Evolutionary conservation across 225 moss, liverwort and hornwort species (phyloP).

Genomic region (Physcomitrium patens): DNA sequence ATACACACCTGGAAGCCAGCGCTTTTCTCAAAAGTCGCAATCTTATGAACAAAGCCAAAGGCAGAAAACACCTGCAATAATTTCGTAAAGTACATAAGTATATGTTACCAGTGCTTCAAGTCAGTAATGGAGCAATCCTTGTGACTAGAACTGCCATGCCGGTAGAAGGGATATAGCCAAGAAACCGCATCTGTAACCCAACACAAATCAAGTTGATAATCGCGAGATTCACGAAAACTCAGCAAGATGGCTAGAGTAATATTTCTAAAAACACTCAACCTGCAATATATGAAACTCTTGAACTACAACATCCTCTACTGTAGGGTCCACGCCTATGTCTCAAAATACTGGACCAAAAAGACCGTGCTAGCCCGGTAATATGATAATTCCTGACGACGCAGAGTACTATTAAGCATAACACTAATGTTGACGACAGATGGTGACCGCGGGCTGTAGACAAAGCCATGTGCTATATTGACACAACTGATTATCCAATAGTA

Average conservation of each 20-base stretch:
- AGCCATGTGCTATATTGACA: background rate
- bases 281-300: constrained; percentile 29
- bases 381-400: background rate
- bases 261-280: constrained; percentile 29
- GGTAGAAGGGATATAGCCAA: constrained; percentile 26
- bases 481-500: constrained; percentile 4
- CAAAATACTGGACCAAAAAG: background rate
- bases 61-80: constrained; percentile 99
- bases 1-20: constrained; percentile 99
- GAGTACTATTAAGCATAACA: background rate
- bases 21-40: constrained; percentile 99
- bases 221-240: constrained; percentile 23
- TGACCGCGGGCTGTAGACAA: constrained; percentile 5
- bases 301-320: constrained; percentile 26
- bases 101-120: constrained; percentile 31
- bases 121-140: constrained; percentile 29
- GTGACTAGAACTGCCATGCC: constrained; percentile 34
- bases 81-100: constrained; percentile 48
- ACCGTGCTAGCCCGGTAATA: background rate
- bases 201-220: constrained; percentile 34
- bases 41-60: constrained; percentile 99
- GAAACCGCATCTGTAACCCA: constrained; percentile 31
- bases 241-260: constrained; percentile 15
- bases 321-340: background rate
- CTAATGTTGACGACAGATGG: background rate